These are phyloP conservation scores for Kentomonas sorsogonicus DNA, from an alignment of 208 protist species.

Conservation along the genomic window DNA sequence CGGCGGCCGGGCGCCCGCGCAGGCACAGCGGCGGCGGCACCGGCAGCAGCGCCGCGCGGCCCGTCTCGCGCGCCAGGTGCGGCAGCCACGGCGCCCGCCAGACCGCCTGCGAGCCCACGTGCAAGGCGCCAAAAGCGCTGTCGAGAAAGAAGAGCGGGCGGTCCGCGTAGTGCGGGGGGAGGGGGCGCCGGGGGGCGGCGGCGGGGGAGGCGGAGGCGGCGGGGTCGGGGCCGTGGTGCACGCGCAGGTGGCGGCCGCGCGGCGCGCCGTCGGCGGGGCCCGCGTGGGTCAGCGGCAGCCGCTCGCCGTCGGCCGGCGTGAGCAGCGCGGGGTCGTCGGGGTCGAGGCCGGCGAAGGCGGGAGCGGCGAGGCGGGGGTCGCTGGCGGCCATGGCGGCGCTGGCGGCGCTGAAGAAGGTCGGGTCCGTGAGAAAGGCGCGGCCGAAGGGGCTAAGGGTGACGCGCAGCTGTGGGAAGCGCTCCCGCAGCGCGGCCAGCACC, in stretches of 20 bases:
- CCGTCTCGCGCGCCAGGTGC: conserved; percentile 33
- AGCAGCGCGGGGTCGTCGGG: conserved; percentile 18
- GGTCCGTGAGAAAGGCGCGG: conserved; percentile 51
- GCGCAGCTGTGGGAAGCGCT: conserved; percentile 29
- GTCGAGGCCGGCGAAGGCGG: conserved; percentile 21
- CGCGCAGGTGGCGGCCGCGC: background rate
- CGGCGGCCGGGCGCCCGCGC: conserved; percentile 15
- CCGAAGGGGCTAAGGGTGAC: conserved; percentile 50
- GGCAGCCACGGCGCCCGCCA: conserved; percentile 60
- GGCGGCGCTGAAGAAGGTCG: conserved; percentile 58
- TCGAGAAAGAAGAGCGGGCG: conserved; percentile 61
- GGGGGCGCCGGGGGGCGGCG: conserved; percentile 6
- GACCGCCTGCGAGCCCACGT: conserved; percentile 36
- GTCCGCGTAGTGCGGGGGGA: conserved; percentile 55
- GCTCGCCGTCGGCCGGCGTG: conserved; percentile 27
- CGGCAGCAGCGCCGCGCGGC: conserved; percentile 26
- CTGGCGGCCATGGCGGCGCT: conserved; percentile 41
- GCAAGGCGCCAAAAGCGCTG: conserved; percentile 40
- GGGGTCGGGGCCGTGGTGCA: conserved; percentile 6
- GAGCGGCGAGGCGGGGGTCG: conserved; percentile 8
- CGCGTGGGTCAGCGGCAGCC: conserved; percentile 24
- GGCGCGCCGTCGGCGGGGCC: background rate
- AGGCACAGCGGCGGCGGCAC: conserved; percentile 31
- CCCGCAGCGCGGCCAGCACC: conserved; percentile 31
- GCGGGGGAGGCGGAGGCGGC: too few species aligned